phyloP scores from a whole-genome alignment of 306 rosid genomes.

The Sindora glabra region DNA sequence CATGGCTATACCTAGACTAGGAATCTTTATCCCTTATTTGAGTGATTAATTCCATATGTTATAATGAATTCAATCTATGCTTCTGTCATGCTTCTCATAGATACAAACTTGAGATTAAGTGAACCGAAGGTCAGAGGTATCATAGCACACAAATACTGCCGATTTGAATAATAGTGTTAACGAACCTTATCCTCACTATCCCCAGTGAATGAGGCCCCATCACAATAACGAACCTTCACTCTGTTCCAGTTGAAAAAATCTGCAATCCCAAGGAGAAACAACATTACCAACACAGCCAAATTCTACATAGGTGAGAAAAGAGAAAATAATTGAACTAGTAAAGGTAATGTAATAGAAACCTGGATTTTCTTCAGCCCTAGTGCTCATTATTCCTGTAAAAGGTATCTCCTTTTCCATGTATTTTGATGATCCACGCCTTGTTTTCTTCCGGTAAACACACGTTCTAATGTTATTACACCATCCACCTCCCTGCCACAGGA shows the following conservation, averaged over 20 bases:
- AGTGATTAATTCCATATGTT: too few species aligned
- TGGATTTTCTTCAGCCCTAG: constrained; percentile 71
- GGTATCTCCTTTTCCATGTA: constrained; percentile 79
- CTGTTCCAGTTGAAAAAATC: constrained; percentile 96
- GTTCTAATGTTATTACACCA: constrained; percentile 80
- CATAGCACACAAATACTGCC: too few species aligned
- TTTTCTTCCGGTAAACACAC: constrained; percentile 79
- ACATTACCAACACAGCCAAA: background rate
- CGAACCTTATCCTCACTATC: constrained; percentile 74
- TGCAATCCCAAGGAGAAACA: constrained; percentile 26
- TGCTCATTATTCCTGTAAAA: constrained; percentile 79
- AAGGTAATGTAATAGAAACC: constrained; percentile 33
- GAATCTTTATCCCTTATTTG: too few species aligned
- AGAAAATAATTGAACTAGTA: background rate
- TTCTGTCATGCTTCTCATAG: too few species aligned
- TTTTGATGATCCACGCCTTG: constrained; percentile 65
- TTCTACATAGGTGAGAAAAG: background rate
- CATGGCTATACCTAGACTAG: too few species aligned
- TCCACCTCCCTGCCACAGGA: constrained; percentile 88
- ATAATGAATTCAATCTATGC: too few species aligned
- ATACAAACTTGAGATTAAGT: too few species aligned
- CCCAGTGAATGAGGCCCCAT: constrained; percentile 92
- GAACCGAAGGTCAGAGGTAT: too few species aligned
- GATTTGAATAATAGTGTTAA: too few species aligned
- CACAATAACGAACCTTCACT: constrained; percentile 95